Conservation (phyloP, 1,284 basidiomycete genomes). For the Somion occarium region DNA sequence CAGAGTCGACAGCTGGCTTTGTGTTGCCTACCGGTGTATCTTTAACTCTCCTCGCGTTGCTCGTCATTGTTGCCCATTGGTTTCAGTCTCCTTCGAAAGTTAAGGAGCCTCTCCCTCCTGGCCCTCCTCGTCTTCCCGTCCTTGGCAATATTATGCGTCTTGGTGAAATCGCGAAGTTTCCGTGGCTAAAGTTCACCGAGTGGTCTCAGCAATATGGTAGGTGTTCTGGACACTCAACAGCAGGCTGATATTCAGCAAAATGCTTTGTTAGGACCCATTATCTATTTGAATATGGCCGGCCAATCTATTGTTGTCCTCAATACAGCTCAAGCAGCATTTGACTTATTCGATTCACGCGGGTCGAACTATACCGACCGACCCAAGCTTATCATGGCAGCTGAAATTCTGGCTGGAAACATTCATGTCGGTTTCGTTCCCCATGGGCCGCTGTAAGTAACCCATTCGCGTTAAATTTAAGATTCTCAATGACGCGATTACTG, state of each 20-base stretch:
- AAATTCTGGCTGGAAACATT: conserved; percentile 13
- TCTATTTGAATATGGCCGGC: conserved; percentile 20
- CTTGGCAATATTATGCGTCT: conserved; percentile 3
- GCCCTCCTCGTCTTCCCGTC: conserved; percentile 2
- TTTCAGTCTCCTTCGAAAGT: not conserved
- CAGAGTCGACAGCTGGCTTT: not conserved
- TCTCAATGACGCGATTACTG: not conserved
- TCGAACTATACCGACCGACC: conserved; percentile 25
- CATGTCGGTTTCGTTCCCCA: conserved; percentile 11
- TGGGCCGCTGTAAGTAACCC: conserved; percentile 9
- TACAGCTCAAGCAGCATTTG: conserved; percentile 18
- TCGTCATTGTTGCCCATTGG: not conserved
- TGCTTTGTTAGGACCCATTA: not conserved
- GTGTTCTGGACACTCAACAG: not conserved
- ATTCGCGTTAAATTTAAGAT: no score
- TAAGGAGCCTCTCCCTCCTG: conserved; percentile 8
- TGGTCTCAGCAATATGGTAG: not conserved
- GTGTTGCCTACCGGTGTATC: not conserved
- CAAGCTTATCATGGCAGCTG: conserved; percentile 10
- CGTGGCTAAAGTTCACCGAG: not conserved
- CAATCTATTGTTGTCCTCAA: conserved; percentile 25
- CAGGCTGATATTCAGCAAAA: not conserved
- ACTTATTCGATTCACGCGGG: conserved; percentile 21
- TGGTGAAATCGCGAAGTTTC: not conserved
- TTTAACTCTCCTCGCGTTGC: not conserved